These are phyloP conservation scores for Exophiala xenobiotica DNA, from an alignment of 2,329 filamentous ascomycete genomes.

Conservation along the genomic window DNA sequence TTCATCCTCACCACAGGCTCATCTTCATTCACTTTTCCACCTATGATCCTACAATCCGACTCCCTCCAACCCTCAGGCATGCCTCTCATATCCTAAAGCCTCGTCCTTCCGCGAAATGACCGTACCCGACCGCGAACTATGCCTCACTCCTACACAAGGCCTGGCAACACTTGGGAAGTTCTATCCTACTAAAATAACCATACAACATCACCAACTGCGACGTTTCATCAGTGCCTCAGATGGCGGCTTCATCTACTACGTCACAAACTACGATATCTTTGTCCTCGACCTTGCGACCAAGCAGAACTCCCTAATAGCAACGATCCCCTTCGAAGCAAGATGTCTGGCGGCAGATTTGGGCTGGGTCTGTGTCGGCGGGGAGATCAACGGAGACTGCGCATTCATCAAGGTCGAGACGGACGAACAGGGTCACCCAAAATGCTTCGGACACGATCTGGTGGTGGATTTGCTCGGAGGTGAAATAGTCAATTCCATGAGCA, in stretches of 20 bases:
- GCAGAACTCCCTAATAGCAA: constrained; percentile 71
- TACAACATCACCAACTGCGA: constrained; percentile 65
- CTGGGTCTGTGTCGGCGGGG: constrained; percentile 86
- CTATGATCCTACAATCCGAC: neutral
- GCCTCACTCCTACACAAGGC: constrained; percentile 17
- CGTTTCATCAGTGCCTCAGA: constrained; percentile 83
- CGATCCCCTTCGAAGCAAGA: constrained; percentile 68
- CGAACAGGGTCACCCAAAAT: constrained; percentile 40
- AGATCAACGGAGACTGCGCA: constrained; percentile 80
- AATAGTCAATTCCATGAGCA: constrained; percentile 67
- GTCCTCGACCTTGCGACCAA: constrained; percentile 64
- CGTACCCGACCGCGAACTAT: constrained; percentile 20
- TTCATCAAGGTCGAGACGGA: constrained; percentile 63
- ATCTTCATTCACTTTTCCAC: neutral
- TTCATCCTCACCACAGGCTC: neutral
- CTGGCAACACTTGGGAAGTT: constrained; percentile 49
- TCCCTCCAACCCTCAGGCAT: constrained; percentile 10
- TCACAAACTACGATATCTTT: constrained; percentile 72
- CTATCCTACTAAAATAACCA: constrained; percentile 65
- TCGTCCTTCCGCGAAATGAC: constrained; percentile 26
- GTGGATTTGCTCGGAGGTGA: constrained; percentile 58
- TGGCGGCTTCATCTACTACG: constrained; percentile 79
- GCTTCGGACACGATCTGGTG: constrained; percentile 35
- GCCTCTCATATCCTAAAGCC: constrained; percentile 12
- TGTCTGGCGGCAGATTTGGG: constrained; percentile 84